Evolutionary conservation across 1,284 basidiomycete species (phyloP), one percentile per base, ranked within the genome.

Genomic region (Trametes pubescens): DNA sequence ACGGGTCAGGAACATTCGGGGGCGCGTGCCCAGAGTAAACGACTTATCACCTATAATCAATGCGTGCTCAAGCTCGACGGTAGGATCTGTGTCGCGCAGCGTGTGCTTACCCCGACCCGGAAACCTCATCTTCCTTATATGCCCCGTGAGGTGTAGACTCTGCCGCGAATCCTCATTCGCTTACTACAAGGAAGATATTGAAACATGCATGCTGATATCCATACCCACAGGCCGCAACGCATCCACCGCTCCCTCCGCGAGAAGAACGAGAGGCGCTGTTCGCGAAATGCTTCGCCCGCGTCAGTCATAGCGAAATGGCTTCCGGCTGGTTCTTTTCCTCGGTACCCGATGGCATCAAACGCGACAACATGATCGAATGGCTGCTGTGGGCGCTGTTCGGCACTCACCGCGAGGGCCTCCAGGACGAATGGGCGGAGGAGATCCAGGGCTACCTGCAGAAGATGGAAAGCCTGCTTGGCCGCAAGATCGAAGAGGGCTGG

Each of bases 301-400:
- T 79, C 51, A 60, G 75, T 37, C 71, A 71, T 35, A 62, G 71
- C 24, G 69, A 75, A 26, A 80, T 82, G 65, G 79, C 83, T 0
- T 72, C 78, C 0, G 84, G 84, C 34, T 91, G 89, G 88, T 89
- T 90, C 72, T 74, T 81, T 22, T 77, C 76, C 1, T 24, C 66
- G 0, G 32, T 62, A 2, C 46, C 68, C 14, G 65, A 59, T 2
- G 63, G 72, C 21, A 71, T 86, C 61, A 77, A 77, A 54, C 80
- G 79, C 29, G 78, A 84, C 16, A 87, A 90, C 65, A 74, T 85
- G 52, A 63, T 79, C 5, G 85, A 89, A 56, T 90, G 88, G 88
- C 72, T 89, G n/a, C 75, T 86, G 7, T 90, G 88, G 87, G 85
- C 86, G 0, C 68, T 90, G 21, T 90, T 88, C 29, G 77, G 76